Conservation (phyloP, 2,329 filamentous ascomycete species). For the Fusarium praegraminearum region DNA sequence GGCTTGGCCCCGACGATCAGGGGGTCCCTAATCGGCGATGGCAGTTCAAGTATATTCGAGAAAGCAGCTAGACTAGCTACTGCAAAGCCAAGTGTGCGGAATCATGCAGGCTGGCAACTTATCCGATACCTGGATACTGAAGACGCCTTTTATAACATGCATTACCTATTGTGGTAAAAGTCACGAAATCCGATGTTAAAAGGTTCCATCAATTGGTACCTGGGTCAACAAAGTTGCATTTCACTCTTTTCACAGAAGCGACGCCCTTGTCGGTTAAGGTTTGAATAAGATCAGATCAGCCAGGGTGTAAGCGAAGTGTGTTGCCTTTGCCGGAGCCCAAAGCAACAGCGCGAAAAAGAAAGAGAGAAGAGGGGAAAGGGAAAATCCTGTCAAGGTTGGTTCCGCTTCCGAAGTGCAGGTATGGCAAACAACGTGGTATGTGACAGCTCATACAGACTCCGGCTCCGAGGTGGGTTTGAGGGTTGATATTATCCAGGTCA, state of each 20-base stretch:
- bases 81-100: slow-evolving; percentile 26
- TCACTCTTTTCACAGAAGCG: slow-evolving; percentile 8
- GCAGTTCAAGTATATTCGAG: slow-evolving; percentile 16
- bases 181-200: slow-evolving; percentile 13
- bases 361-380: not conserved
- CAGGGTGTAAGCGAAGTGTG: slow-evolving; percentile 30
- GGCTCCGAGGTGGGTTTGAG: slow-evolving; percentile 31
- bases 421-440: slow-evolving; percentile 7
- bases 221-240: slow-evolving; percentile 4
- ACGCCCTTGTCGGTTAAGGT: slow-evolving; percentile 35
- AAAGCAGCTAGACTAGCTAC: slow-evolving; percentile 29
- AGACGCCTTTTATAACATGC: not conserved
- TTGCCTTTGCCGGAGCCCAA: slow-evolving; percentile 31
- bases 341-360: not conserved
- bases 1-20: slow-evolving; percentile 38
- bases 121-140: slow-evolving; percentile 1
- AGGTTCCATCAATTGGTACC: not conserved
- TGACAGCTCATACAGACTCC: slow-evolving; percentile 33
- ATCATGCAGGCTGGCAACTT: slow-evolving; percentile 5
- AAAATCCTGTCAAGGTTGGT: slow-evolving; percentile 4
- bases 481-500: slow-evolving; percentile 5
- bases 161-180: slow-evolving; percentile 8
- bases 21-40: slow-evolving; percentile 31
- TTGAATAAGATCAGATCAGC: slow-evolving; percentile 41
- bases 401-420: not conserved